phyloP scores from a whole-genome alignment of 2,329 filamentous ascomycete species.

The Paraconiothyrium brasiliense region DNA sequence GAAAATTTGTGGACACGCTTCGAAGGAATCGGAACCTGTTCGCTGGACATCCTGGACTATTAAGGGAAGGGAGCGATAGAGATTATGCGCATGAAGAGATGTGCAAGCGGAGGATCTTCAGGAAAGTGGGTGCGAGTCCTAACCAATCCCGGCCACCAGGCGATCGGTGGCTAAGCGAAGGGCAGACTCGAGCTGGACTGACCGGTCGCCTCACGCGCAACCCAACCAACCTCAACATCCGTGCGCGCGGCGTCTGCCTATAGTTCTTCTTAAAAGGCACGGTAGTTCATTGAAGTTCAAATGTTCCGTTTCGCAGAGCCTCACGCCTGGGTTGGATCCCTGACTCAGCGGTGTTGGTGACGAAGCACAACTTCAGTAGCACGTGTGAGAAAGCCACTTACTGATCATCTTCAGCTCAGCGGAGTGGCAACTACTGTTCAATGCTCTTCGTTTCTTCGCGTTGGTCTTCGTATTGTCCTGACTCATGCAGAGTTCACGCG shows the following conservation, averaged over 20 bases:
- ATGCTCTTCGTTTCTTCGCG: neutral
- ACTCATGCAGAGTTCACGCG: neutral
- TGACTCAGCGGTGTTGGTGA: constrained; percentile 1
- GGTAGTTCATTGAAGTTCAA: neutral
- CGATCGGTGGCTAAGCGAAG: constrained; percentile 3
- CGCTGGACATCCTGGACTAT: too few relatives aligned
- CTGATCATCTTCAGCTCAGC: constrained; percentile 1
- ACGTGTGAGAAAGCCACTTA: constrained; percentile 3
- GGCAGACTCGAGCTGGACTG: neutral
- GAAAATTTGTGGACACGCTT: neutral
- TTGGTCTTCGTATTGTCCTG: neutral
- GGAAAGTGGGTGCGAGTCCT: neutral
- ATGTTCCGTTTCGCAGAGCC: constrained; percentile 9
- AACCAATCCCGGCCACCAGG: neutral
- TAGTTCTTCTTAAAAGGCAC: neutral
- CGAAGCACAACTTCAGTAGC: constrained; percentile 2
- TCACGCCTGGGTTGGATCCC: neutral
- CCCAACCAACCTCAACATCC: neutral
- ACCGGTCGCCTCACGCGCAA: constrained; percentile 5
- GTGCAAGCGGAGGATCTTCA: too few relatives aligned
- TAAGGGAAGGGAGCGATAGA: too few relatives aligned
- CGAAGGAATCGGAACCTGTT: too few relatives aligned
- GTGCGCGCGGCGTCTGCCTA: neutral
- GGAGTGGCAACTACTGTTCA: neutral
- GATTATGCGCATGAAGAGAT: too few relatives aligned